These are phyloP conservation scores for Cercospora beticola DNA, from an alignment of 2,329 filamentous ascomycete genomes.

Conservation along the genomic window DNA sequence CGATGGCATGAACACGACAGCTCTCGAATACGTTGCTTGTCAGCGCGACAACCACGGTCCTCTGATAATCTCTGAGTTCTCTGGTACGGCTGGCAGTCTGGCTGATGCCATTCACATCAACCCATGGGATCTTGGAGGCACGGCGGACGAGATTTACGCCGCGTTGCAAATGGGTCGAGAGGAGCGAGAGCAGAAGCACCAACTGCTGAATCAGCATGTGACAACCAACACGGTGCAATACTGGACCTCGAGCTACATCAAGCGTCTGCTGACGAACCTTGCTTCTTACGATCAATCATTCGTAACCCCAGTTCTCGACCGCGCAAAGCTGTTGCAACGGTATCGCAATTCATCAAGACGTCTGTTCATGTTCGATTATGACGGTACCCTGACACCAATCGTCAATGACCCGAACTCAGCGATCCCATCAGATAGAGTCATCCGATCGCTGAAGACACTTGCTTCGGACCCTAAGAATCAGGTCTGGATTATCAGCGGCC, in stretches of 20 bases:
- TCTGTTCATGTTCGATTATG: slow-evolving; percentile 98
- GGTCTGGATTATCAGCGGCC: slow-evolving; percentile 98
- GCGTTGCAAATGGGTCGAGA: slow-evolving; percentile 74
- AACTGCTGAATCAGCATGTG: slow-evolving; percentile 77
- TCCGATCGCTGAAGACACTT: slow-evolving; percentile 74
- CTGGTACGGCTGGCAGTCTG: slow-evolving; percentile 84
- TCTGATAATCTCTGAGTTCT: slow-evolving; percentile 93
- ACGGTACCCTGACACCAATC: slow-evolving; percentile 93
- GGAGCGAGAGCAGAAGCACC: slow-evolving; percentile 67
- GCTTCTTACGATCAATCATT: slow-evolving; percentile 72
- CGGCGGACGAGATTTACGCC: slow-evolving; percentile 77
- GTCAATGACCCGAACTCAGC: slow-evolving; percentile 88
- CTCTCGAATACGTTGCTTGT: slow-evolving; percentile 89
- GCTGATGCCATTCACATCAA: slow-evolving; percentile 92
- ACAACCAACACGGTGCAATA: slow-evolving; percentile 80
- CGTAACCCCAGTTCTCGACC: slow-evolving; percentile 79
- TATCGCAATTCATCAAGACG: slow-evolving; percentile 76
- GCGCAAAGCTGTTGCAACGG: slow-evolving; percentile 65
- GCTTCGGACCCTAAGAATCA: slow-evolving; percentile 77
- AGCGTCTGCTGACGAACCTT: slow-evolving; percentile 75
- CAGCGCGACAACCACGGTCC: slow-evolving; percentile 85
- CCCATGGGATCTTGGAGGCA: slow-evolving; percentile 85
- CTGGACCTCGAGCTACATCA: slow-evolving; percentile 80
- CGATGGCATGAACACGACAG: slow-evolving; percentile 97
- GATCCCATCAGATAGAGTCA: slow-evolving; percentile 79